Conservation (phyloP, 345 rosid genomes). For the Brassica rapa region DNA sequence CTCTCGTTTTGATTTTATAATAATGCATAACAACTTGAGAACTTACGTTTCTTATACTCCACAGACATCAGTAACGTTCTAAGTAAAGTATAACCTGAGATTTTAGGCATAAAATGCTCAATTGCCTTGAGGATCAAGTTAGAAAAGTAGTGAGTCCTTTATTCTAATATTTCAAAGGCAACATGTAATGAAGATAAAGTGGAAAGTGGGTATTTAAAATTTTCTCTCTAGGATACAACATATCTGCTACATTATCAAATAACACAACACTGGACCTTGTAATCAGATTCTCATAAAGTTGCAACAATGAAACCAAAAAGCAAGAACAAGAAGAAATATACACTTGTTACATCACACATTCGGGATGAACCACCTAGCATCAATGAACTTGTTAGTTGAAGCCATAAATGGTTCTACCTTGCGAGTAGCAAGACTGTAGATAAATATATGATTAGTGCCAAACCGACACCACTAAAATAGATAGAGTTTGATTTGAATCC, state of each 20-base stretch:
- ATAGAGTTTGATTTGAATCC: not conserved
- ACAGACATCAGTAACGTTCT: slow-evolving; percentile 37
- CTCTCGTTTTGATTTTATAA: slow-evolving; percentile 12
- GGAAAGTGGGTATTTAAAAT: not conserved
- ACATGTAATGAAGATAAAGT: not conserved
- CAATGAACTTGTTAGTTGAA: not conserved
- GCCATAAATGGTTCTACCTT: not conserved
- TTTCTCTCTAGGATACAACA: not conserved
- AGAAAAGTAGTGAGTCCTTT: not conserved
- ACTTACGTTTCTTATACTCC: slow-evolving; percentile 35
- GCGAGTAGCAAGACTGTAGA: not conserved
- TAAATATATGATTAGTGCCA: not conserved
- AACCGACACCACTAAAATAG: not conserved
- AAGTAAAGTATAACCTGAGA: slow-evolving; percentile 47
- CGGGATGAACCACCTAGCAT: not conserved
- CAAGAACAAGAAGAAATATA: not conserved
- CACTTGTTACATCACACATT: not conserved
- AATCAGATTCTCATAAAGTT: too few species aligned
- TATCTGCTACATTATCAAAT: too few species aligned
- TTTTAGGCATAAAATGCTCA: slow-evolving; percentile 49
- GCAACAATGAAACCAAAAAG: not conserved
- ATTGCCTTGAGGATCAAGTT: slow-evolving; percentile 37
- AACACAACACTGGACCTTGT: too few species aligned
- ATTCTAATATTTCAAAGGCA: not conserved
- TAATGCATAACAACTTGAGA: slow-evolving; percentile 21